Evolutionary conservation across 371 early-diverging fungal genomes (phyloP), one percentile per base, ranked within the genome.

Genomic region (Gilbertella persicaria): DNA sequence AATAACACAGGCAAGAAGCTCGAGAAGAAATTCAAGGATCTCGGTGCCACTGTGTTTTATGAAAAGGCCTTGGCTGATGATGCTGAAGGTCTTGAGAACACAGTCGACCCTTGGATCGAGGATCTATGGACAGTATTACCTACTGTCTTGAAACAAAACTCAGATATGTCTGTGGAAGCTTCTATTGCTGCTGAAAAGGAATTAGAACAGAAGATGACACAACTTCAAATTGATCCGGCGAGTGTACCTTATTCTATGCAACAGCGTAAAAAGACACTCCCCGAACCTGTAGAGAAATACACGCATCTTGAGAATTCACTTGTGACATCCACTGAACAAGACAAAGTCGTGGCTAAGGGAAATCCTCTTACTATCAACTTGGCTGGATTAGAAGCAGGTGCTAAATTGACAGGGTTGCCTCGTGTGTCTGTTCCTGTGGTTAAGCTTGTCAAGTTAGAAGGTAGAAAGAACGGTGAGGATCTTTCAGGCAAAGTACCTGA

Each of bases 21-120:
- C 17, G 93, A 93, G 24, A 80, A 80, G 60, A 83, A 85, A 67
- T 68, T 91, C 47, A 67, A 75, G 43, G 92, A 89, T 29, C 59
- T 90, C 3, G 94, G 94, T 0, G 92, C 88, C 0, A 65, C 72
- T 2, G 59, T 83, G 0, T 90, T 96, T 60, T 86, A 88, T 55
- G 71, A 79, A 20, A 85, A 78, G 43, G 94, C 88, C 4, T 62
- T 94, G 16, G 97, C 95, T 0, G 95, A 95, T 55, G 97, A 96
- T 70, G 95, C 88, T 7, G 88, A 88, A 48, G 95, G 95, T 7
- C 69, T 96, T 1, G 97, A 96, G 56, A 84, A 78, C 12, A 79
- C 82, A 2, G 92, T 95, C 0, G 96, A 96, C 73, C 92, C 95
- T 25, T 96, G 97, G 97, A 87, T 93, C 60, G 88, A 80, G 45